These are phyloP conservation scores for Biscutella auriculata DNA, from an alignment of 441 rosid genomes.

Conservation along the genomic window DNA sequence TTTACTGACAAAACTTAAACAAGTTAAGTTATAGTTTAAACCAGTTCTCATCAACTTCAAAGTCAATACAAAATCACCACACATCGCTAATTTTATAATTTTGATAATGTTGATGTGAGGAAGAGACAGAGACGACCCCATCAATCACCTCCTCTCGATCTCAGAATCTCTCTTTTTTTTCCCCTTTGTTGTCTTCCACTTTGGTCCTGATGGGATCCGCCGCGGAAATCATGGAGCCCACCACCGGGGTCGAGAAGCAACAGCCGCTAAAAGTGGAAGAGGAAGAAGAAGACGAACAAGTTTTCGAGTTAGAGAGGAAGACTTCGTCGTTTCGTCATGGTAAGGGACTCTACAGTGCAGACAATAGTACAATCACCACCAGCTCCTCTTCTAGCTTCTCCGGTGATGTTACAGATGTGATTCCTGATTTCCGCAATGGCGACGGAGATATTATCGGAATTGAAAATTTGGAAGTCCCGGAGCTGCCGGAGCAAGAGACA, in stretches of 20 bases:
- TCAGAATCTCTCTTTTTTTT: not conserved
- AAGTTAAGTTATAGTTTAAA: no score
- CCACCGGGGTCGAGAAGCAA: conserved; percentile 22
- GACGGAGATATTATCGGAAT: no score
- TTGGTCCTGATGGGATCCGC: conserved; percentile 21
- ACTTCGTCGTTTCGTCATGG: not conserved
- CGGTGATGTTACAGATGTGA: conserved; percentile 5
- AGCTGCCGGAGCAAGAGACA: conserved; percentile 1
- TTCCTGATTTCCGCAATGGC: no score
- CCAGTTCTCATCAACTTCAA: no score
- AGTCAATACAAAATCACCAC: no score
- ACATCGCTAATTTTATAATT: no score
- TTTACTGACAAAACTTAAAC: no score
- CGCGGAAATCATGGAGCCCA: conserved; percentile 25
- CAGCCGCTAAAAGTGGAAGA: not conserved
- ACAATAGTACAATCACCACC: conserved; percentile 5
- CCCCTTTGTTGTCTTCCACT: conserved; percentile 3
- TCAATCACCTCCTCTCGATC: not conserved
- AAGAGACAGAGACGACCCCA: conserved; percentile 20
- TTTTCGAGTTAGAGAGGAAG: conserved; percentile 16
- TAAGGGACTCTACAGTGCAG: not conserved
- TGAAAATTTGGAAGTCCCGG: not conserved
- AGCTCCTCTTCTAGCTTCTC: conserved; percentile 19
- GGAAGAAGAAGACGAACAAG: conserved; percentile 14
- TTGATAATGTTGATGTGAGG: not conserved